These are phyloP conservation scores for Lipomyces chichibuensis DNA, from an alignment of 805 yeast species.

Conservation along the genomic window DNA sequence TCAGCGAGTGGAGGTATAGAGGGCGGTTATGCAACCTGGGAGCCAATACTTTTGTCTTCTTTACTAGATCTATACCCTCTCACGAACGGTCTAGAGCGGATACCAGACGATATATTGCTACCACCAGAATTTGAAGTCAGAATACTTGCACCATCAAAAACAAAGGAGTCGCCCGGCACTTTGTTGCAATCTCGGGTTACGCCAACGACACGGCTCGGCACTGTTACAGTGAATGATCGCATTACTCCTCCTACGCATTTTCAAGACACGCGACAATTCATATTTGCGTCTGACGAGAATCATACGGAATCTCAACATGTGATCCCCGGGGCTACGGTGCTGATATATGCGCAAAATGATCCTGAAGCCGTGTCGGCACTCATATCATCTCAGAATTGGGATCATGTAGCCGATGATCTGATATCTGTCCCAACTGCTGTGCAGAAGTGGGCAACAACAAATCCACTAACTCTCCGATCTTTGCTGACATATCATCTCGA, in stretches of 20 bases:
- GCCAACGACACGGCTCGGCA: conserved; percentile 47
- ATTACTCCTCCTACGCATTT: conserved; percentile 75
- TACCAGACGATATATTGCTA: conserved; percentile 46
- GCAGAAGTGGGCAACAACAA: conserved; percentile 54
- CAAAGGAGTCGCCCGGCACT: not conserved
- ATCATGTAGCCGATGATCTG: conserved; percentile 65
- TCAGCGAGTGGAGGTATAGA: conserved; percentile 72
- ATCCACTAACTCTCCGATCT: conserved; percentile 70
- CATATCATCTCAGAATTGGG: conserved; percentile 74
- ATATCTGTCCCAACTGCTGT: conserved; percentile 44
- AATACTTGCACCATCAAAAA: conserved; percentile 38
- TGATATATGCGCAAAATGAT: conserved; percentile 75
- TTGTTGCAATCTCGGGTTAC: conserved; percentile 9
- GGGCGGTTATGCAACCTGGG: conserved; percentile 77
- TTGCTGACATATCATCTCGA: conserved; percentile 81
- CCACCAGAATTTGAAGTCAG: conserved; percentile 46
- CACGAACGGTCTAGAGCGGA: conserved; percentile 36
- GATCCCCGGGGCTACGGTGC: conserved; percentile 79
- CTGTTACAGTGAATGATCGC: conserved; percentile 56
- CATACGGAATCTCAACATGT: conserved; percentile 30
- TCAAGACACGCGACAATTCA: conserved; percentile 81
- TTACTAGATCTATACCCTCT: conserved; percentile 39
- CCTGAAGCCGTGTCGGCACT: conserved; percentile 64
- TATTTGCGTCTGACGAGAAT: conserved; percentile 43
- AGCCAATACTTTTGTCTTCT: conserved; percentile 33